These are phyloP conservation scores for Russula sp. DNA, from an alignment of 768 basidiomycete genomes.

Conservation along the genomic window DNA sequence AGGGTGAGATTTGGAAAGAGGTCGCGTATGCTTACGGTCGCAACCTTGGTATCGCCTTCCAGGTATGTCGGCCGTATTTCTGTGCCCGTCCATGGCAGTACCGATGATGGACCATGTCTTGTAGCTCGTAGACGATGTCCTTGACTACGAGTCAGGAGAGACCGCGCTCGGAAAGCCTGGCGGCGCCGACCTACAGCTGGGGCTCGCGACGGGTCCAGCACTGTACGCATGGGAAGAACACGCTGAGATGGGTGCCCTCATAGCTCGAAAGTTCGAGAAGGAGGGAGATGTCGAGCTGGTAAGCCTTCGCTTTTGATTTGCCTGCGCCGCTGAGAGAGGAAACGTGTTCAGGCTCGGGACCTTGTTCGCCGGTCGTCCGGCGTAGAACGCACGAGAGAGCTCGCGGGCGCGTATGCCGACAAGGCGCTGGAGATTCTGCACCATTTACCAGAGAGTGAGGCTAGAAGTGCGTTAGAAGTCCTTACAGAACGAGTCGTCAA, in stretches of 20 bases:
- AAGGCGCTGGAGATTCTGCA: slow-evolving; percentile 67
- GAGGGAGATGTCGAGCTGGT: slow-evolving; percentile 80
- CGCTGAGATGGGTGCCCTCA: slow-evolving; percentile 67
- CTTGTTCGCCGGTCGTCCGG: slow-evolving; percentile 67
- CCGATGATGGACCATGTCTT: background rate
- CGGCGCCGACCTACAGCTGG: slow-evolving; percentile 54
- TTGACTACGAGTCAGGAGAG: slow-evolving; percentile 83
- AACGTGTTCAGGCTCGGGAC: slow-evolving; percentile 49
- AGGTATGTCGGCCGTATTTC: slow-evolving; percentile 43
- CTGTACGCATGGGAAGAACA: slow-evolving; percentile 85
- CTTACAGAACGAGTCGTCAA: slow-evolving; percentile 64
- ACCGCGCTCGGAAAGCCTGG: slow-evolving; percentile 83
- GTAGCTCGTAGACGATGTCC: slow-evolving; percentile 90
- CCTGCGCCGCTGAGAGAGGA: background rate
- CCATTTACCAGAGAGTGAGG: slow-evolving; percentile 74
- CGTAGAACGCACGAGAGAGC: slow-evolving; percentile 67
- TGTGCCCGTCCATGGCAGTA: background rate
- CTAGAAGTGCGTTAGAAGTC: slow-evolving; percentile 65
- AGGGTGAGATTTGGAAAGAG: slow-evolving; percentile 82
- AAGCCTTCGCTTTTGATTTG: slow-evolving; percentile 27
- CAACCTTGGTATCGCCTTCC: slow-evolving; percentile 92
- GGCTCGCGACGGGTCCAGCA: slow-evolving; percentile 76
- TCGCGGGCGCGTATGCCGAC: slow-evolving; percentile 70
- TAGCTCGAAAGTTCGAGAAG: slow-evolving; percentile 68
- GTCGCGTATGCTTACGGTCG: slow-evolving; percentile 87